Conservation (phyloP, 1,284 basidiomycete genomes). For the Mycosarcoma maydis region DNA sequence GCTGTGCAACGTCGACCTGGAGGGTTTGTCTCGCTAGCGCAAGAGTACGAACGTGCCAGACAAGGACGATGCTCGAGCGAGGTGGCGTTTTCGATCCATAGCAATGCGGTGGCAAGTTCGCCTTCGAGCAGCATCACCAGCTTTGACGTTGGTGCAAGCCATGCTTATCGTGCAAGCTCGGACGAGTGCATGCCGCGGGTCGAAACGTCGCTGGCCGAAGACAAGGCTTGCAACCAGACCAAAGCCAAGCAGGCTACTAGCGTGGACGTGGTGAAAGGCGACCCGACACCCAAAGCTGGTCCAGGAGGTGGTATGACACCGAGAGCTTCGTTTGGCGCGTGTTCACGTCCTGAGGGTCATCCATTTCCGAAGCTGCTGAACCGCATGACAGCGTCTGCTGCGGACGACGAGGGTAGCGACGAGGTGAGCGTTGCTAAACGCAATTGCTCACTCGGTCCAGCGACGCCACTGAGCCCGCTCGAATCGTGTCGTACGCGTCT, state of each 20-base stretch:
- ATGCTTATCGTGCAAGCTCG: constrained; percentile 2
- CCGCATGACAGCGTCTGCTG: constrained; percentile 3
- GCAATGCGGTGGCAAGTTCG: constrained; percentile 37
- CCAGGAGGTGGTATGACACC: constrained; percentile 20
- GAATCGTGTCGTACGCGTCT: constrained; percentile 10
- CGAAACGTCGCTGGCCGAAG: constrained; percentile 5
- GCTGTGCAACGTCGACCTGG: constrained; percentile 40
- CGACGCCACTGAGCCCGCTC: constrained; percentile 22
- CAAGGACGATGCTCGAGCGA: constrained; percentile 24
- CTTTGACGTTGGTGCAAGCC: constrained; percentile 12
- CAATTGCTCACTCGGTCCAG: constrained; percentile 4
- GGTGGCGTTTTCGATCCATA: constrained; percentile 30
- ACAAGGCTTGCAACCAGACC: neutral
- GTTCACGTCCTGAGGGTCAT: constrained; percentile 7
- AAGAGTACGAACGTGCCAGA: constrained; percentile 36
- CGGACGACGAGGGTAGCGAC: neutral
- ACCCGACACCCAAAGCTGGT: constrained; percentile 29
- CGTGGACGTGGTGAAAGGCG: constrained; percentile 15
- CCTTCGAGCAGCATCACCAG: constrained; percentile 33
- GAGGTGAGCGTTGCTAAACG: neutral
- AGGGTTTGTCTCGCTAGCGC: constrained; percentile 43
- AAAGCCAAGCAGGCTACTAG: constrained; percentile 1
- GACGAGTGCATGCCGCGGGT: constrained; percentile 11
- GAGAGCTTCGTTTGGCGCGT: constrained; percentile 13
- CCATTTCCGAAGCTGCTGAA: constrained; percentile 27